Evolutionary conservation across 495 filamentous ascomycete species (phyloP).

Genomic region (Neurospora cerealis): DNA sequence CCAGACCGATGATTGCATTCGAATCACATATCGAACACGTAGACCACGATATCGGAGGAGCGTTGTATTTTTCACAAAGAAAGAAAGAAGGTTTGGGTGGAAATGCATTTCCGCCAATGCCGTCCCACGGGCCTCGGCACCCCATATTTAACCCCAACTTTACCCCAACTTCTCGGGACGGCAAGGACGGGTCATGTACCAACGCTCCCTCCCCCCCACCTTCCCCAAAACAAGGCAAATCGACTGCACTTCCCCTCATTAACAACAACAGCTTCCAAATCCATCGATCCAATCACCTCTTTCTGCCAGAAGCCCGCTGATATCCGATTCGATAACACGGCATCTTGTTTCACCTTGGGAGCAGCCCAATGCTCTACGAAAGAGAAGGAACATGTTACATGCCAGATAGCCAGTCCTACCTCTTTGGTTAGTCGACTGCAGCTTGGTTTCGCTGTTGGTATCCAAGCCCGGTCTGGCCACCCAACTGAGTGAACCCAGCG

Average conservation of each 20-base stretch:
- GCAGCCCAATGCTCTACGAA: neutral
- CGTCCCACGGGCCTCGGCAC: neutral
- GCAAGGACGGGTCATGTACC: neutral
- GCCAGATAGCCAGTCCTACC: neutral
- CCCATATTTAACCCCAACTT: neutral
- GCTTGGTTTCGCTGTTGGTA: neutral
- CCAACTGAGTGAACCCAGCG: neutral
- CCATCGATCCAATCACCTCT: neutral
- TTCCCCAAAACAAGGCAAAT: no score
- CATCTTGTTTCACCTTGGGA: neutral
- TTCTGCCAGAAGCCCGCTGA: neutral
- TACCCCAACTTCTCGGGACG: neutral
- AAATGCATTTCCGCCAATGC: neutral
- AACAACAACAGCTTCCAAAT: neutral
- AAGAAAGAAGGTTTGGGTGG: neutral
- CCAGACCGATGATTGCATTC: neutral
- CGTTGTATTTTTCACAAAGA: neutral
- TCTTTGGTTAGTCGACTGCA: neutral
- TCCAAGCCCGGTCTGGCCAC: no score
- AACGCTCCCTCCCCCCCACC: no score
- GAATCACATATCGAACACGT: neutral
- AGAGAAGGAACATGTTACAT: neutral
- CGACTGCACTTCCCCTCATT: neutral
- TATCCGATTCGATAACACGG: neutral
- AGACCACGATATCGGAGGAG: neutral